Evolutionary conservation across 352 stramenopile genomes (phyloP), one percentile per base, ranked within the genome.

Genomic region (Aphanomyces cochlioides): DNA sequence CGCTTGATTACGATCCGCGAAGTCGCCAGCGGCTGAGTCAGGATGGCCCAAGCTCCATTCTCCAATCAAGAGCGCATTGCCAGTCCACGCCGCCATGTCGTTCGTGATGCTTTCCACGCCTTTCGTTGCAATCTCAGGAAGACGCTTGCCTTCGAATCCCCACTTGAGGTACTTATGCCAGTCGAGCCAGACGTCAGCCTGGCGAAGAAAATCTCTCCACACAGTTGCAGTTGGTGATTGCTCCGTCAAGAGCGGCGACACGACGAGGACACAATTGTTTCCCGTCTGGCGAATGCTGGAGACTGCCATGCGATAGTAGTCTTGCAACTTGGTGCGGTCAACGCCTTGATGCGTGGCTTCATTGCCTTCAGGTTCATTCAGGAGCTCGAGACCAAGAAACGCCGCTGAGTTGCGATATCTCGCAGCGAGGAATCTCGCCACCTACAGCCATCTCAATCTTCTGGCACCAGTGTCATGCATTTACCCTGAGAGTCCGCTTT

Each of bases 41-140:
- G 77, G 84, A 0, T 84, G 76, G 0, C 77, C 87, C 5, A 92
- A 76, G 73, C 85, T 93, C 87, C 87, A 95, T 64, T 95, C 87
- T 70, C 89, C 86, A 56, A 95, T 83, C 19, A 93, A 77, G 56
- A 95, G 72, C 79, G 79, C 87, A 74, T 90, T 88, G 61, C 85
- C 87, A 0, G 64, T 50, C 87, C 87, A 95, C 21, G 7, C n/a
- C 7, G 61, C 70, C 10, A 77, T 69, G 57, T 92, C 64, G 57
- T 88, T 76, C 10, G 87, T 71, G 37, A 78, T 78, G 59, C 90
- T 91, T 37, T 76, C 70, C 65, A 78, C 69, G 34, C 90, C 79
- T 53, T 79, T 80, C n/a, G 77, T 38, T 17, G 92, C 60, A 15
- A 95, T 72, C 69, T 95, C 75, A 4, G 87, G 68, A 21, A 78